A percentile compares a stretch with the other conserved stretches of the same genome.
Conservation (phyloP, 306 rosid genomes). For the Quercus bicolor region DNA sequence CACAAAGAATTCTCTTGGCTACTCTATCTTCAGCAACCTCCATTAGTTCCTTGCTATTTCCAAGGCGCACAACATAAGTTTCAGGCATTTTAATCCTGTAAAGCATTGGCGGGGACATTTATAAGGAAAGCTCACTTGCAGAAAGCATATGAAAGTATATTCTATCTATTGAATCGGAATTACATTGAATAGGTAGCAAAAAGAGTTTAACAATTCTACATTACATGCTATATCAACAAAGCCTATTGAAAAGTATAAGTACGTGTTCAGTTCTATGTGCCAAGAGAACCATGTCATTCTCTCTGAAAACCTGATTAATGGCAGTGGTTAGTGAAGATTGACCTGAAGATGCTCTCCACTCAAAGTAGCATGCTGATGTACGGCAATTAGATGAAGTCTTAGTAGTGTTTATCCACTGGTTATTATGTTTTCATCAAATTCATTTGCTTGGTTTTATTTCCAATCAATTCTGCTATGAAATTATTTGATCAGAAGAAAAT, state of each 20-base stretch:
- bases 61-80: conserved; percentile 90
- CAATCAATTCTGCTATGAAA: neutral
- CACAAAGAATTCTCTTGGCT: conserved; percentile 86
- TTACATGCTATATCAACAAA: neutral
- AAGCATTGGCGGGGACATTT: neutral
- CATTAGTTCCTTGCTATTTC: conserved; percentile 97
- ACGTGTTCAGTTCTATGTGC: neutral
- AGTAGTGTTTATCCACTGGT: neutral
- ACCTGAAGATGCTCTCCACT: neutral
- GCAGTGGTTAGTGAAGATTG: neutral
- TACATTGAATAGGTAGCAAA: neutral
- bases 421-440: neutral
- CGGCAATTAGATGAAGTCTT: neutral
- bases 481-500: neutral
- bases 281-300: neutral
- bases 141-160: neutral
- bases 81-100: conserved; percentile 83
- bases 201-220: neutral
- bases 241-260: too few relatives aligned
- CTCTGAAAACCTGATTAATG: neutral
- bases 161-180: neutral
- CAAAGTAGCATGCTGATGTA: neutral
- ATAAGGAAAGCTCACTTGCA: neutral
- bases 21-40: conserved; percentile 88
- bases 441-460: neutral